These are phyloP conservation scores for Ganoderma leucocontextum DNA, from an alignment of 1,284 basidiomycete species.

Conservation along the genomic window DNA sequence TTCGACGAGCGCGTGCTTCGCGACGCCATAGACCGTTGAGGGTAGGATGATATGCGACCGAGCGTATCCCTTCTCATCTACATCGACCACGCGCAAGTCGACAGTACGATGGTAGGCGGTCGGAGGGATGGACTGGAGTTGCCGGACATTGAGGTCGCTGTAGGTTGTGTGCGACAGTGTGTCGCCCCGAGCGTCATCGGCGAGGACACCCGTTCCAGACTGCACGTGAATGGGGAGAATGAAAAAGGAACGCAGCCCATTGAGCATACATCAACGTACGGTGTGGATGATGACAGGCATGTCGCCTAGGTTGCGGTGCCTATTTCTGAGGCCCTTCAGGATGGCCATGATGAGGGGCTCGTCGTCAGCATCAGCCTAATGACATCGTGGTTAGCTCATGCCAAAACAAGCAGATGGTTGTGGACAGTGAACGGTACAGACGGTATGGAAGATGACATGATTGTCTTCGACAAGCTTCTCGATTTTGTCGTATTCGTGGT, in stretches of 20 bases:
- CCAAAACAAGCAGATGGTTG: slow-evolving; percentile 36
- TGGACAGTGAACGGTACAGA: slow-evolving; percentile 17
- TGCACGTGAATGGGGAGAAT: slow-evolving; percentile 30
- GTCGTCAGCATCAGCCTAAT: slow-evolving; percentile 52
- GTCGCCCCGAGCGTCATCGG: slow-evolving; percentile 44
- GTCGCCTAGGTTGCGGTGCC: slow-evolving; percentile 50
- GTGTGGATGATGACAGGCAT: slow-evolving; percentile 59
- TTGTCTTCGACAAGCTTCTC: slow-evolving; percentile 34
- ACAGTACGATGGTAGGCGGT: slow-evolving; percentile 45
- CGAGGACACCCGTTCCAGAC: slow-evolving; percentile 52
- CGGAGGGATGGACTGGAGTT: slow-evolving; percentile 44
- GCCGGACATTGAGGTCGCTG: slow-evolving; percentile 45
- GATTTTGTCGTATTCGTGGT: slow-evolving; percentile 35
- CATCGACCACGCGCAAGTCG: slow-evolving; percentile 43
- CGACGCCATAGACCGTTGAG: slow-evolving; percentile 49
- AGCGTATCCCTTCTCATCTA: slow-evolving; percentile 47
- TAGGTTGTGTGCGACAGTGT: slow-evolving; percentile 42
- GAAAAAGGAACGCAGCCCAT: background rate
- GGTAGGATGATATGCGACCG: slow-evolving; percentile 50
- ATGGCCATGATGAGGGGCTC: slow-evolving; percentile 49
- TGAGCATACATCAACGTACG: slow-evolving; percentile 37
- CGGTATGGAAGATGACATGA: slow-evolving; percentile 39
- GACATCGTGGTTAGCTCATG: background rate
- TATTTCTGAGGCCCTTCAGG: slow-evolving; percentile 52
- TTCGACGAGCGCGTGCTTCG: slow-evolving; percentile 46